A percentile compares a stretch with the other conserved stretches of the same genome.
Conservation (phyloP, 352 stramenopile species). For the Globisporangium rhizosaccharum region DNA sequence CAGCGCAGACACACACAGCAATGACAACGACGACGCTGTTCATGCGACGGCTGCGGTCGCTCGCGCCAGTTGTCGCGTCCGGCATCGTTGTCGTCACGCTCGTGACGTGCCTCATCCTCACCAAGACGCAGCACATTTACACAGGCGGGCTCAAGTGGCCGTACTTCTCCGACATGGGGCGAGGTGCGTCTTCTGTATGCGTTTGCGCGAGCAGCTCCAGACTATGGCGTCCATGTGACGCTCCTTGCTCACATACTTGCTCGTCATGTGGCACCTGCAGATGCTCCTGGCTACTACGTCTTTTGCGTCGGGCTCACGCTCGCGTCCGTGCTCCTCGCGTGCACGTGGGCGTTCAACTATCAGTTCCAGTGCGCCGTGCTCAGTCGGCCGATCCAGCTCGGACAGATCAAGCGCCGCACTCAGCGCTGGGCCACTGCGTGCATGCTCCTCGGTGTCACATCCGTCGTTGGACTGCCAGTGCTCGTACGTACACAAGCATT, state of each 20-base stretch:
- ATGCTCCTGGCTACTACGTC: slow-evolving; percentile 56
- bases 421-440: slow-evolving; percentile 16
- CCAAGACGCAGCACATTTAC: slow-evolving; percentile 48
- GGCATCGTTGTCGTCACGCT: slow-evolving; percentile 37
- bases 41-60: not conserved
- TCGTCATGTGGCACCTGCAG: slow-evolving; percentile 7
- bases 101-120: slow-evolving; percentile 41
- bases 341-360: slow-evolving; percentile 56
- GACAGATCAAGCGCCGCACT: slow-evolving; percentile 23
- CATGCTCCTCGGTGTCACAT: slow-evolving; percentile 27
- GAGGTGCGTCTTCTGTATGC: slow-evolving; percentile 14
- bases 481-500: slow-evolving; percentile 17
- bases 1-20: no score
- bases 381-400: slow-evolving; percentile 24
- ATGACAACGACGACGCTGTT: not conserved
- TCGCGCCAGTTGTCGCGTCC: slow-evolving; percentile 32
- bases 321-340: slow-evolving; percentile 31
- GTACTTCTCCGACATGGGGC: slow-evolving; percentile 67
- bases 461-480: slow-evolving; percentile 45
- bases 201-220: no score
- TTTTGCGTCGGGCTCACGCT: slow-evolving; percentile 49
- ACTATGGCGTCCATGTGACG: not conserved
- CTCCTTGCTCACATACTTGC: not conserved
- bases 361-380: slow-evolving; percentile 43
- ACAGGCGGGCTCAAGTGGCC: slow-evolving; percentile 49